These are phyloP conservation scores for Lasiosphaeria miniovina DNA, from an alignment of 495 filamentous ascomycete genomes.

Conservation along the genomic window DNA sequence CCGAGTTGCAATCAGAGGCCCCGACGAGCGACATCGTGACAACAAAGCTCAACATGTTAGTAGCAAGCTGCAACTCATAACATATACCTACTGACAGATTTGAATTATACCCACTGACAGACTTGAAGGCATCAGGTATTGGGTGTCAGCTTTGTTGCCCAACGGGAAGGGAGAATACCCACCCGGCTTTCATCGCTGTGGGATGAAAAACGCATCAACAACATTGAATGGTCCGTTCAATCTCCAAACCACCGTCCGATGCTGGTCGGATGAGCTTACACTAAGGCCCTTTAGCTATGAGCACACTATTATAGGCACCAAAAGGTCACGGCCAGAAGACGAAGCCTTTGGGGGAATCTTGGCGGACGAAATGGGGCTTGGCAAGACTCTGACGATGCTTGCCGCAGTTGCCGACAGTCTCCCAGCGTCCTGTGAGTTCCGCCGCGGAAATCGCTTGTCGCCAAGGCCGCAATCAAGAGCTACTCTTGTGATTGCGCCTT, in stretches of 20 bases:
- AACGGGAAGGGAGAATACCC: slow-evolving; percentile 1
- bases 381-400: slow-evolving; percentile 5
- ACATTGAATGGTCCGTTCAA: not conserved
- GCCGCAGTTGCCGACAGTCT: slow-evolving; percentile 4
- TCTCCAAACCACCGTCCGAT: not conserved
- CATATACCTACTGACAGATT: not conserved
- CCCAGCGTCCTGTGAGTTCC: not conserved
- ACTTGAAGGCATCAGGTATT: not conserved
- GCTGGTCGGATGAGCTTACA: not conserved
- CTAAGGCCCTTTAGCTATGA: not conserved
- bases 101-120: not conserved
- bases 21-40: not conserved
- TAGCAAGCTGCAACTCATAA: not conserved
- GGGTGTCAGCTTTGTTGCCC: slow-evolving; percentile 5
- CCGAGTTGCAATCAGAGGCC: not conserved
- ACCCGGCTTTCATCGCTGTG: not conserved
- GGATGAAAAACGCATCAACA: not conserved
- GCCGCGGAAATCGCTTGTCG: not conserved
- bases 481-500: not conserved
- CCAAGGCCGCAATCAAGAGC: not conserved
- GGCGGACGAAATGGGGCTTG: slow-evolving; percentile 5
- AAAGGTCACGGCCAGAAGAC: not conserved
- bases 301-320: not conserved
- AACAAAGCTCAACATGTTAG: not conserved
- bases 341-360: not conserved